These are phyloP conservation scores for Clavispora phyllophila DNA, from an alignment of 805 yeast genomes.

Conservation along the genomic window DNA sequence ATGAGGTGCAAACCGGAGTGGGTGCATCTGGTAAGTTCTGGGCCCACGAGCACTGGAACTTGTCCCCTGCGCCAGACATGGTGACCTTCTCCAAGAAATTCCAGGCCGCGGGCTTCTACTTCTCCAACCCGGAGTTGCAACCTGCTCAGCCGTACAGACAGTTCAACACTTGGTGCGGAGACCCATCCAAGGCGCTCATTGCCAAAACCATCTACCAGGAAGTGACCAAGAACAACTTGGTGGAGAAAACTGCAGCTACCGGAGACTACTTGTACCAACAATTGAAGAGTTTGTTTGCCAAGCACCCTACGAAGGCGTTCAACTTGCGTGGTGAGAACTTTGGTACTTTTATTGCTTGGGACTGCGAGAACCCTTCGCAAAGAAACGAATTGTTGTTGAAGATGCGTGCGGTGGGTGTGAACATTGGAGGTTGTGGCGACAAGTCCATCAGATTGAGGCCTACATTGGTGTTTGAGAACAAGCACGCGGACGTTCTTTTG, in stretches of 20 bases:
- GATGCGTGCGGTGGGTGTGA: constrained; percentile 51
- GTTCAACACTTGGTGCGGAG: constrained; percentile 78
- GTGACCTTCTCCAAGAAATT: constrained; percentile 69
- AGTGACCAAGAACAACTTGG: constrained; percentile 44
- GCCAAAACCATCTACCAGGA: constrained; percentile 59
- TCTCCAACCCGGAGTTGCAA: constrained; percentile 52
- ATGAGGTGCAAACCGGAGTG: constrained; percentile 73
- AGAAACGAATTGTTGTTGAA: constrained; percentile 45
- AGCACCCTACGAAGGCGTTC: constrained; percentile 37
- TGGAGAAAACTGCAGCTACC: constrained; percentile 43
- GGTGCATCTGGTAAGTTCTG: constrained; percentile 70
- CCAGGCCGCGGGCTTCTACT: constrained; percentile 71
- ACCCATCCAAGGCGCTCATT: constrained; percentile 62
- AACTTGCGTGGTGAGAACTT: constrained; percentile 59
- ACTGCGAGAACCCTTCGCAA: constrained; percentile 36
- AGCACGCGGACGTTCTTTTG: constrained; percentile 56
- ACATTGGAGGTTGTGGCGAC: constrained; percentile 67
- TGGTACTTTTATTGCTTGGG: constrained; percentile 68
- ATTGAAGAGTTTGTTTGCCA: constrained; percentile 34
- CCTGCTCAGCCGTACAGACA: constrained; percentile 63
- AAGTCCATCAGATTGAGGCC: constrained; percentile 60
- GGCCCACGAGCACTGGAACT: constrained; percentile 68
- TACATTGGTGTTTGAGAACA: constrained; percentile 53
- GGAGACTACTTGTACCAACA: constrained; percentile 50
- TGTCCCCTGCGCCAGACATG: constrained; percentile 59